These are phyloP conservation scores for Trichomonas vaginalis DNA, from an alignment of 208 protist genomes.

Conservation along the genomic window DNA sequence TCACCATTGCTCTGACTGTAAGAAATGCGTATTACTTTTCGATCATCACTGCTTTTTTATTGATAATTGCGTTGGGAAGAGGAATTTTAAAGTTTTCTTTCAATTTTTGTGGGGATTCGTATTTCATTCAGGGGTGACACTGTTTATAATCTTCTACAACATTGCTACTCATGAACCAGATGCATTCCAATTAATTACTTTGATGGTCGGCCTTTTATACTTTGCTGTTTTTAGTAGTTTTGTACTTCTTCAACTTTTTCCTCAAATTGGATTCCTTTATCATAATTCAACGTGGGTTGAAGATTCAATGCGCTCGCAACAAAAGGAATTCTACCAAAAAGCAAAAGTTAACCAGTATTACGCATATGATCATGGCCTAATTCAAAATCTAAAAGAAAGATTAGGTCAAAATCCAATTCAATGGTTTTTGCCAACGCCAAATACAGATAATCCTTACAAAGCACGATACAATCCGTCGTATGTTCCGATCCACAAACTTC, in stretches of 20 bases:
- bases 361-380: neutral
- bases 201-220: neutral
- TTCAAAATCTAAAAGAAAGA: neutral
- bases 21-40: neutral
- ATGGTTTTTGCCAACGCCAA: neutral
- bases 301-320: neutral
- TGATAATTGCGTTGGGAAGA: slow-evolving; percentile 3
- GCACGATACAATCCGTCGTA: neutral
- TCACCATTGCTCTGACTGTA: slow-evolving; percentile 2
- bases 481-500: neutral
- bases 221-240: neutral
- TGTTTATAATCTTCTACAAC: neutral
- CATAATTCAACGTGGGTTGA: neutral
- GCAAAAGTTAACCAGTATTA: neutral
- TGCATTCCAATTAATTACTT: neutral
- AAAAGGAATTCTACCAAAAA: neutral
- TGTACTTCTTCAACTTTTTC: neutral
- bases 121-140: neutral
- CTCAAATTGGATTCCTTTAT: neutral
- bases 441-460: neutral
- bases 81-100: neutral
- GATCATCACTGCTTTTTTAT: slow-evolving; percentile 16
- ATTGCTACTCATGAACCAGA: neutral
- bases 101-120: neutral
- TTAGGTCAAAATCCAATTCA: neutral